Conservation (phyloP, 164 flowering plant species). For the Aristolochia californica region DNA sequence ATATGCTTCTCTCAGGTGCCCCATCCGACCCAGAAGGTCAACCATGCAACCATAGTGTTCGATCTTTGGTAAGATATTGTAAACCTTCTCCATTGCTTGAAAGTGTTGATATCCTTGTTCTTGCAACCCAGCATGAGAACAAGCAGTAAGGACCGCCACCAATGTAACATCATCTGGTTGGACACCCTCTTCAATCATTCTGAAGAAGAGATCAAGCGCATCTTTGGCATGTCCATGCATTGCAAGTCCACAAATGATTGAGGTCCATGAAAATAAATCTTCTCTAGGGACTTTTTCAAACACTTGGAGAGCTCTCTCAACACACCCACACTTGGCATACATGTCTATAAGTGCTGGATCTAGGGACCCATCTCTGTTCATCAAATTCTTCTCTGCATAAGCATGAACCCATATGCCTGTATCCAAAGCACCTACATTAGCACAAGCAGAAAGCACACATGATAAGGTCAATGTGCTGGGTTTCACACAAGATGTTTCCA, state of each 20-base stretch:
- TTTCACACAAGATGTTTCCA: slow-evolving; percentile 14
- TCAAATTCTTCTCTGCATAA: too few species aligned
- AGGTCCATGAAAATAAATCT: too few species aligned
- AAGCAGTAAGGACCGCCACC: not conserved
- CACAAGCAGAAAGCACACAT: too few species aligned
- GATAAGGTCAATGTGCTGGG: slow-evolving; percentile 19
- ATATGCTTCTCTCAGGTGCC: not conserved
- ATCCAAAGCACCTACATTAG: too few species aligned
- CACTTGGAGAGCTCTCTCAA: too few species aligned
- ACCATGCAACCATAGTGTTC: slow-evolving; percentile 2
- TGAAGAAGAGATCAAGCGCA: not conserved
- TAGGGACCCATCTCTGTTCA: too few species aligned
- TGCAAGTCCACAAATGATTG: too few species aligned
- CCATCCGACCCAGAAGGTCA: slow-evolving; percentile 1
- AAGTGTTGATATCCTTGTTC: not conserved
- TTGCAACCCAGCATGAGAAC: not conserved
- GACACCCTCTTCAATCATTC: not conserved
- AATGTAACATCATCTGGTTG: not conserved
- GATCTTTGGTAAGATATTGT: not conserved
- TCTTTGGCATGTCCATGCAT: too few species aligned
- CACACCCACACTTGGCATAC: too few species aligned
- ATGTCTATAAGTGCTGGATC: too few species aligned
- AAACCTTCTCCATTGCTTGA: not conserved
- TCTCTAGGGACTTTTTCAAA: too few species aligned
- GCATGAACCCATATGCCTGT: too few species aligned